Conservation (phyloP, 768 basidiomycete genomes). For the Lactarius sanguifluus region DNA sequence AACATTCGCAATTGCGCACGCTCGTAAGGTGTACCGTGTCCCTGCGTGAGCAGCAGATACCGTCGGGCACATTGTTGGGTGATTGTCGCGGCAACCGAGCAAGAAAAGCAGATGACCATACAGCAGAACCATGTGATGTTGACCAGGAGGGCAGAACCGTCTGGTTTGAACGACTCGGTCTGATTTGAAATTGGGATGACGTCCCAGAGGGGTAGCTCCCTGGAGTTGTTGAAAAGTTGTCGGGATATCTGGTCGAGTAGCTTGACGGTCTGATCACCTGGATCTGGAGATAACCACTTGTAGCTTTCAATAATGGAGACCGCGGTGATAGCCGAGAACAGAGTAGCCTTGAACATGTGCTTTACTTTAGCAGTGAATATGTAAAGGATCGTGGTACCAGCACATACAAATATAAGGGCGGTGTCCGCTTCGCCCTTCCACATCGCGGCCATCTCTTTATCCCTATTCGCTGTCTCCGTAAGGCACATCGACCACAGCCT, state of each 20-base stretch:
- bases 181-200: not conserved
- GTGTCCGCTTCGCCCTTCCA: constrained; percentile 16
- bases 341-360: constrained; percentile 12
- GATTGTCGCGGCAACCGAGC: constrained; percentile 8
- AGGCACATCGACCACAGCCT: constrained; percentile 17
- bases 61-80: constrained; percentile 3
- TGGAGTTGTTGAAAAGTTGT: constrained; percentile 12
- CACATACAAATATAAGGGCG: constrained; percentile 13
- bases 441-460: not conserved
- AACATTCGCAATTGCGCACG: not conserved
- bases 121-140: constrained; percentile 19
- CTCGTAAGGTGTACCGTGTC: not conserved
- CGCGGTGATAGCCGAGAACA: constrained; percentile 16
- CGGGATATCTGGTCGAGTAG: constrained; percentile 20
- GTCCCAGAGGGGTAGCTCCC: not conserved
- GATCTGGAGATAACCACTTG: constrained; percentile 14
- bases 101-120: not conserved
- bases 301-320: constrained; percentile 18
- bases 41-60: not conserved
- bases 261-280: not conserved
- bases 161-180: not conserved
- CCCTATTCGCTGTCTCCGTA: constrained; percentile 5
- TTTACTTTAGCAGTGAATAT: not conserved
- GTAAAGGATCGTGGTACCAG: too few species aligned
- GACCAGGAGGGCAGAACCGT: not conserved